Base-by-base conservation (phyloP, 306 rosid species). In the Cucurbita moschata region DNA sequence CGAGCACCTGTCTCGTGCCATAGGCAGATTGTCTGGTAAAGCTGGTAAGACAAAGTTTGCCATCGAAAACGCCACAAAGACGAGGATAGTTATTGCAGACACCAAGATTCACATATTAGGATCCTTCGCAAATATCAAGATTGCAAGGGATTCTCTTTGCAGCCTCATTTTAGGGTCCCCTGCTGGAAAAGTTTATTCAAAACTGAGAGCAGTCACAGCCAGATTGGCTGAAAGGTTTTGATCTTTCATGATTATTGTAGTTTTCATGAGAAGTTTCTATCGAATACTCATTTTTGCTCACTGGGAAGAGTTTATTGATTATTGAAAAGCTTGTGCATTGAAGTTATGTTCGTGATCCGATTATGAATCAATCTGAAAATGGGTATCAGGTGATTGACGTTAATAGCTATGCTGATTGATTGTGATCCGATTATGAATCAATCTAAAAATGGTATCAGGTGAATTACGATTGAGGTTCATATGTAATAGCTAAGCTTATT, bases 1-100 rank as follows among this genome's bases (percentile, higher is more conserved):
- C 0, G 94, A 87, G 82, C 97, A 92, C 81, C 81, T 92, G 84
- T 92, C 97, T 37, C 93, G 96, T 26, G 97, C 97, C 46, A 85
- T 92, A 55, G 97, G 96, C 51, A 87, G 94, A 81, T 76, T 92
- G 30, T 89, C 97, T 2, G 96, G 96, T 54, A 92, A 92, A 84
- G 96, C 91, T 15, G 97, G 94, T 26, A 92, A 89, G 79, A 92
- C 96, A 0, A 92, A 89, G 76, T 92, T 92, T 18, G 91, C 97
- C 0, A 92, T 88, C 49, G 97, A 89, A 85, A 92, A 92, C 15
- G 96, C 96, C 0, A 83, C 96, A 0, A 92, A 89, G 86, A 92
- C 97, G 0, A 86, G 96, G 81, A 86, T 92, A 6, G 95, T 92
- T 81, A 86, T 89, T 79, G 97, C 96, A 7, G 89, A 89, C 77